These are phyloP conservation scores for Arthroderma sp. DNA, from an alignment of 2,329 filamentous ascomycete species.

Conservation along the genomic window DNA sequence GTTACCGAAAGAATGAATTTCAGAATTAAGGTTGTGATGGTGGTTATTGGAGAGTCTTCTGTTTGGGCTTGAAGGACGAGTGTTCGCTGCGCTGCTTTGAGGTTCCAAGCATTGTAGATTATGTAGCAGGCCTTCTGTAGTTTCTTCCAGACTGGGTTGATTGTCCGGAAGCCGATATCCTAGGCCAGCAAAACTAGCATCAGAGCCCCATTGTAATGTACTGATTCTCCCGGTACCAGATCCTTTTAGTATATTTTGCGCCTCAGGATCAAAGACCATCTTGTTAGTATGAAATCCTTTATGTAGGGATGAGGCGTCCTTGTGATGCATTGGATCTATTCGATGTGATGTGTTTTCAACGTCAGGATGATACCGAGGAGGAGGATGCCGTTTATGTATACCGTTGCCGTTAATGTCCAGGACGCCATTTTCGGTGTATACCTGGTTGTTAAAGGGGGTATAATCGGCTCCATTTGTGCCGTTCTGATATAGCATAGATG, in stretches of 20 bases:
- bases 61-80: conserved; percentile 45
- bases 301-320: not conserved
- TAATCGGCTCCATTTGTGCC: conserved; percentile 20
- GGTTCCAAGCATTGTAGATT: conserved; percentile 45
- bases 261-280: conserved; percentile 25
- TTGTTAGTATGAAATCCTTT: conserved; percentile 24
- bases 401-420: conserved; percentile 2
- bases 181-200: conserved; percentile 49
- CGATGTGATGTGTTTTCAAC: not conserved
- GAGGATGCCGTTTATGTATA: not conserved
- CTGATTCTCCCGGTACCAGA: conserved; percentile 14
- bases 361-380: not conserved
- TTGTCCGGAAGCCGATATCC: conserved; percentile 46
- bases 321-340: not conserved
- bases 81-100: conserved; percentile 46
- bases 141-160: conserved; percentile 45
- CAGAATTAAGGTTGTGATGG: conserved; percentile 6
- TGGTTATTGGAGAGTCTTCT: conserved; percentile 10
- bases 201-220: conserved; percentile 53
- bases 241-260: conserved; percentile 22
- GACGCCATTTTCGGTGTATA: conserved; percentile 9
- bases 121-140: conserved; percentile 43
- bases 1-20: not conserved
- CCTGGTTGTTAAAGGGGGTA: conserved; percentile 17
- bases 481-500: conserved; percentile 34